Evolutionary conservation across 169 alveolate species (phyloP).

Genomic region (Plasmodium ovale): DNA sequence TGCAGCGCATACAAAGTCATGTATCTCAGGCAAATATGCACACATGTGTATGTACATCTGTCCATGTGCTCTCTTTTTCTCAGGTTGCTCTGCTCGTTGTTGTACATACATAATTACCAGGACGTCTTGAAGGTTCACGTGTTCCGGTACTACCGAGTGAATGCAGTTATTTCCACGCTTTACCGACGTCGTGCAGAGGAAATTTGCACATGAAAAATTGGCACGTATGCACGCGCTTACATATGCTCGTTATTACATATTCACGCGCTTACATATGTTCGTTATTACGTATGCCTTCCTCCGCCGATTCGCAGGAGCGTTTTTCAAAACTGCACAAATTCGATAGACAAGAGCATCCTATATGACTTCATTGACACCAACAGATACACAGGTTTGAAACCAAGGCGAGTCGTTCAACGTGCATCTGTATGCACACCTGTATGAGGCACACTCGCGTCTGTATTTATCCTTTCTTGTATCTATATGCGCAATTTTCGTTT

Average conservation of each 20-base stretch:
- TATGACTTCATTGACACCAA: conserved; percentile 64
- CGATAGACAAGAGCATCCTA: conserved; percentile 65
- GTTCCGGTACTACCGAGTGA: conserved; percentile 63
- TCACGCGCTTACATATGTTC: too few species aligned
- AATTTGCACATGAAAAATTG: too few species aligned
- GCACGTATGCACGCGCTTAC: too few species aligned
- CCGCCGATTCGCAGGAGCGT: conserved; percentile 39
- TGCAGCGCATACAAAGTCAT: too few species aligned
- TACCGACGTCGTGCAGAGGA: too few species aligned
- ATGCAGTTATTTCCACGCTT: too few species aligned
- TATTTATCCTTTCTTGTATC: not conserved
- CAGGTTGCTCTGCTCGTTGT: conserved; percentile 44
- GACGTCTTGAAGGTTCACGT: conserved; percentile 65
- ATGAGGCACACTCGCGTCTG: not conserved
- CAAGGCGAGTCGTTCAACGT: not conserved
- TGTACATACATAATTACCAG: conserved; percentile 47
- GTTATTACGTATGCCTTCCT: not conserved
- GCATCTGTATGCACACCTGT: not conserved
- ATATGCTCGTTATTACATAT: too few species aligned
- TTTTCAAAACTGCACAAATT: conserved; percentile 64
- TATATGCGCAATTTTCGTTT: not conserved
- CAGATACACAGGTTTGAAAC: conserved; percentile 43
- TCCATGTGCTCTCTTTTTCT: not conserved
- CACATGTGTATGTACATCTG: not conserved
- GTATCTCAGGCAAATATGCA: not conserved